Conservation (phyloP, 2,329 filamentous ascomycete species). For the Talaromyces sp. region DNA sequence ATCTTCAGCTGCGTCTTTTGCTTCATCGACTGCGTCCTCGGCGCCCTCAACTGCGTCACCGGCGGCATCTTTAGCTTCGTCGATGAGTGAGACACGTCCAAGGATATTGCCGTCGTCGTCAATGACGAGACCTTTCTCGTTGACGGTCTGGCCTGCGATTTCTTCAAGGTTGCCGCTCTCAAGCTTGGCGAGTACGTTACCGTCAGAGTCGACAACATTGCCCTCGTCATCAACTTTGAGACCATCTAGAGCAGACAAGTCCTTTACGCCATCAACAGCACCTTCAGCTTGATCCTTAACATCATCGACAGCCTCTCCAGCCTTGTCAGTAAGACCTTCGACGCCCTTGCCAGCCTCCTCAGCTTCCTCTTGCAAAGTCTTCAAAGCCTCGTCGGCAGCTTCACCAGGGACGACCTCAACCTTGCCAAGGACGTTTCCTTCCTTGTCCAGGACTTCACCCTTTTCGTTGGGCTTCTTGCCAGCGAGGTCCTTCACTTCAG, state of each 20-base stretch:
- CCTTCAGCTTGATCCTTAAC: neutral
- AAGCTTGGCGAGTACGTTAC: conserved; percentile 15
- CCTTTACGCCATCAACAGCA: neutral
- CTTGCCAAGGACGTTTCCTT: conserved; percentile 34
- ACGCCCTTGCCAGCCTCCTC: conserved; percentile 28
- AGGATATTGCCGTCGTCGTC: conserved; percentile 19
- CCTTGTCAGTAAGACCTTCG: conserved; percentile 27
- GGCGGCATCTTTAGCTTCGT: conserved; percentile 19
- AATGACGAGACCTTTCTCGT: conserved; percentile 17
- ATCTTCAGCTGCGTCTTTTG: conserved; percentile 26
- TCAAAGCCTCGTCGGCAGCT: conserved; percentile 15
- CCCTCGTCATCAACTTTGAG: conserved; percentile 31
- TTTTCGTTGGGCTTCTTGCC: conserved; percentile 43
- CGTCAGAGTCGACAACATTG: conserved; percentile 23
- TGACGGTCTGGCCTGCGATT: conserved; percentile 12
- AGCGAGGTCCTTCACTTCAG: conserved; percentile 37
- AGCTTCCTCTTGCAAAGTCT: conserved; percentile 32
- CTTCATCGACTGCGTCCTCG: conserved; percentile 25
- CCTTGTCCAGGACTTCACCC: conserved; percentile 43
- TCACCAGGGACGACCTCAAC: conserved; percentile 19
- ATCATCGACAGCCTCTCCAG: conserved; percentile 2
- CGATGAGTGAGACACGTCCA: conserved; percentile 28
- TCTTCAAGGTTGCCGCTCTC: conserved; percentile 14
- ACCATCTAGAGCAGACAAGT: conserved; percentile 21
- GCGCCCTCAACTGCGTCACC: neutral